phyloP scores from a whole-genome alignment of 176 grass and related monocot species.

The Rhynchospora pubera region DNA sequence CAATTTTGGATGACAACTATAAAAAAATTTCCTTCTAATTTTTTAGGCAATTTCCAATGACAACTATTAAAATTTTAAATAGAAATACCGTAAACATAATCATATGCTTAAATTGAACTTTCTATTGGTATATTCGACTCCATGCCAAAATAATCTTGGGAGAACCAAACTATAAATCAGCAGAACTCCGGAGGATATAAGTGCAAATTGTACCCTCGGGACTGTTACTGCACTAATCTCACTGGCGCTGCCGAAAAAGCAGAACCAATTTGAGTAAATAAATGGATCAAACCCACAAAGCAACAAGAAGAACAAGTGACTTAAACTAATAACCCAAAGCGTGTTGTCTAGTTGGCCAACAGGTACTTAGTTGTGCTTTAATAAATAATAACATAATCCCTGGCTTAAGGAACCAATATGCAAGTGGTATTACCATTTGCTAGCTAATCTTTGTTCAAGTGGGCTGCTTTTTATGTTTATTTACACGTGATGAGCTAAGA shows the following conservation, averaged over 20 bases:
- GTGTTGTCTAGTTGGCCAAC: slow-evolving; percentile 25
- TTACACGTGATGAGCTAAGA: background rate
- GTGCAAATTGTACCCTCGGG: background rate
- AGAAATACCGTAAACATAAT: no score
- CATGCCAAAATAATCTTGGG: no score
- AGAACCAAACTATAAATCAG: no score
- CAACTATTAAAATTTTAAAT: no score
- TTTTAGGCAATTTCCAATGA: no score
- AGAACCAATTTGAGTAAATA: background rate
- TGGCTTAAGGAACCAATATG: slow-evolving; percentile 14
- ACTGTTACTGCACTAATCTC: background rate
- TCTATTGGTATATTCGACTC: no score
- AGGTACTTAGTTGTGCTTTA: slow-evolving; percentile 20
- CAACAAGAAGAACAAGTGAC: slow-evolving; percentile 13
- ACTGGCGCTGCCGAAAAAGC: background rate
- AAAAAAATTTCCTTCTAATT: no score
- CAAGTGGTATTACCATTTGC: slow-evolving; percentile 34
- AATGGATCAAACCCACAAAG: slow-evolving; percentile 1
- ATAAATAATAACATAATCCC: slow-evolving; percentile 16
- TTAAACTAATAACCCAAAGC: background rate
- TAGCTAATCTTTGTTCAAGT: slow-evolving; percentile 21
- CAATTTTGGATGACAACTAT: no score
- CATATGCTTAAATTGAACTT: no score
- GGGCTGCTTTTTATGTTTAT: background rate
- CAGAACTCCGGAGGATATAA: no score